Evolutionary conservation across 768 basidiomycete species (phyloP), one percentile per base, ranked within the genome.

Genomic region (Crucibulum laeve): DNA sequence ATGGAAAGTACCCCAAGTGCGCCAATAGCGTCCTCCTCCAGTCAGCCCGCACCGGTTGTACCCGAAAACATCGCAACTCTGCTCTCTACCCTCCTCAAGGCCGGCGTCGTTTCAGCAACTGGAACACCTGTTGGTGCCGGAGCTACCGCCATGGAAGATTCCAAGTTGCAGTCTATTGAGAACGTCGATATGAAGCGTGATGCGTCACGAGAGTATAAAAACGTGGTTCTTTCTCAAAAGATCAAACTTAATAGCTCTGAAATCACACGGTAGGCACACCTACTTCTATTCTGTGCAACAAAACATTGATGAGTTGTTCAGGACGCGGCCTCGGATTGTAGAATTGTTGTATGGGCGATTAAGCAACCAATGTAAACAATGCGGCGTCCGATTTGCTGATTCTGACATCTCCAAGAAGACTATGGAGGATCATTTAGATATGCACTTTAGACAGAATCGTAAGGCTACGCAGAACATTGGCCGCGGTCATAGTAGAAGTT

Each of bases 381-480:
- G 95, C 68, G 90, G 87, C 14, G 66, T 89, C 42, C 84, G 95
- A 34, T 95, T 94, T 63, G 69, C 85, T 38, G 88, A 90, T 53
- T 80, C 77, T 23, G 58, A 67, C 21, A 54, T 70, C 42, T 92
- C 89, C 47, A 90, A 84, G 67, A 84, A 81, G 59, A 72, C 68
- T 28, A 76, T 93, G 73, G 80, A 94, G 53, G 80, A 84, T 45
- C 96, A 99, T 59, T 74, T 98, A 54, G 95, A 99, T 61, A 87
- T 90, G 86, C 95, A 99, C 63, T 97, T 96, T 68, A 76, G 84
- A 59, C 87, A 95, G 60, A 98, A 97, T 57, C 79, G 86, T 47
- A 88, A 87, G 61, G 82, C 84, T 21, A 82, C 73, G 55, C 84
- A 87, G 60, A 83, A 81, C 32, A 65, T 79, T 14, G 91, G 89